Evolutionary conservation across 2,329 filamentous ascomycete genomes (phyloP).

Genomic region (Fusarium robinianum): DNA sequence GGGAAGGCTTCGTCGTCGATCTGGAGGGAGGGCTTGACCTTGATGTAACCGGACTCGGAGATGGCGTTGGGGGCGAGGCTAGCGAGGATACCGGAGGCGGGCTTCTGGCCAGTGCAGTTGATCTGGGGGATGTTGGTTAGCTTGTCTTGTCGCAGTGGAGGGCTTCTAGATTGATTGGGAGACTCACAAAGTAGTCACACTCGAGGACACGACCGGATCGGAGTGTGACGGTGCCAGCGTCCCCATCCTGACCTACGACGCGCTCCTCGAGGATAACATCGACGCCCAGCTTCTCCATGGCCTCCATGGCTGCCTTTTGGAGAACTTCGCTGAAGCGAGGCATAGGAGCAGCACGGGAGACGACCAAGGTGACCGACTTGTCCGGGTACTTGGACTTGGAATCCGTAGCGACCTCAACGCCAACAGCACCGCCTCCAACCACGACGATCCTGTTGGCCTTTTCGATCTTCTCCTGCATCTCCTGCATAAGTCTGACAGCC

Average conservation of each 20-base stretch:
- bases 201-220: conserved; percentile 49
- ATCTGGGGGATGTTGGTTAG: conserved; percentile 47
- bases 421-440: conserved; percentile 64
- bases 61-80: conserved; percentile 50
- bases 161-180: background rate
- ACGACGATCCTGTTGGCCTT: conserved; percentile 51
- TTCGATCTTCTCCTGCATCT: conserved; percentile 52
- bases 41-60: conserved; percentile 53
- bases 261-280: conserved; percentile 57
- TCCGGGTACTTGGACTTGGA: conserved; percentile 59
- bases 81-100: conserved; percentile 56
- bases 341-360: conserved; percentile 60
- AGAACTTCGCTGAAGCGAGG: conserved; percentile 53
- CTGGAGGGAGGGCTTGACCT: conserved; percentile 61
- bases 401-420: conserved; percentile 64
- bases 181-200: conserved; percentile 56
- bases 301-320: conserved; percentile 46
- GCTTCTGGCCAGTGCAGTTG: conserved; percentile 62
- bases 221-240: conserved; percentile 48
- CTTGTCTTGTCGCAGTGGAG: no score
- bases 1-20: conserved; percentile 52
- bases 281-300: conserved; percentile 52
- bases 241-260: conserved; percentile 44
- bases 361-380: conserved; percentile 61
- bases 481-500: conserved; percentile 49